Evolutionary conservation across 148 eudicot species (phyloP), one percentile per base, ranked within the genome.

Genomic region (Silene uniflora): DNA sequence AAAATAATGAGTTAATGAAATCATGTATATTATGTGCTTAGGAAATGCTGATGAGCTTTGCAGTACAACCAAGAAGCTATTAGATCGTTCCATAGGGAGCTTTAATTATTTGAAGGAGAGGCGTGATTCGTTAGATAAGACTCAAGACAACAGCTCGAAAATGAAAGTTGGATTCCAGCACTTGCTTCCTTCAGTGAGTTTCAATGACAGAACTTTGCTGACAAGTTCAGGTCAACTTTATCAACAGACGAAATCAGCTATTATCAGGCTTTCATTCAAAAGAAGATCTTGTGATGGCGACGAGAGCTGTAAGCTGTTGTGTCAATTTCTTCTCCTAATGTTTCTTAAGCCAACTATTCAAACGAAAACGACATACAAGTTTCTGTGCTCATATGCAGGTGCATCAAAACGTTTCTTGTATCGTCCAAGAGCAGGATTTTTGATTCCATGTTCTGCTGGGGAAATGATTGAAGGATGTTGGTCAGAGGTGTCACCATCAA

Each of bases 221-320:
- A 49, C 75, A 62, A 76, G 32, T 72, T 25, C 82, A 44, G 83
- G 71, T 42, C 62, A 67, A 21, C 90, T 77, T 66, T 69, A 83
- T 47, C 89, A 85, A 67, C 82, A 64, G 80, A 84, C 39, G 84
- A 86, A 76, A 84, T 83, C 97, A 27, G 76, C 91, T 39, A 83
- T 90, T 65, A 86, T 90, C 46, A 83, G 93, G 82, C 86, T 92
- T 79, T 92, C 97, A 9, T 78, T 90, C 25, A 88, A 80, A 86
- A 85, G 92, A 78, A 82, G 77, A 80, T 88, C 91, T 75, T 80
- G 85, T 59, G 90, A 92, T 72, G 87, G 86, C 69, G 88, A 87
- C 69, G 88, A 90, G 72, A 76, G 84, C 29, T 73, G 76, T 81
- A 86, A 84, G 83, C 10, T 39, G 9, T 7, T 39, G 9, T 39